Evolutionary conservation across 192 early-diverging fungal species (phyloP).

Genomic region (Coemansia reversa): DNA sequence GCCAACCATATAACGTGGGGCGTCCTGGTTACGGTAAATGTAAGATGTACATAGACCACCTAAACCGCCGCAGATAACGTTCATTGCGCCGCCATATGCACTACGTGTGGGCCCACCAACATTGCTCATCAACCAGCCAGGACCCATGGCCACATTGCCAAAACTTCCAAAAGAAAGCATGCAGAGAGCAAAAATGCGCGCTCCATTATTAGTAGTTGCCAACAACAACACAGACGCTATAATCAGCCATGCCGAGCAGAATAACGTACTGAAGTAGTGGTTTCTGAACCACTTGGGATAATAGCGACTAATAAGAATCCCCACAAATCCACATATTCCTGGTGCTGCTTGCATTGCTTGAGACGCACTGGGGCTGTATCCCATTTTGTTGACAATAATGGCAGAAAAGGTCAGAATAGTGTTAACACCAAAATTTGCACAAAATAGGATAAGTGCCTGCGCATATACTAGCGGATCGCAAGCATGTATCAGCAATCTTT

Average conservation of each 20-base stretch:
- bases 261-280: conserved; percentile 36
- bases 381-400: conserved; percentile 45
- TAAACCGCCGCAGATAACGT: conserved; percentile 40
- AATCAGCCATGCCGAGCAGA: conserved; percentile 37
- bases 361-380: conserved; percentile 28
- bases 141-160: conserved; percentile 45
- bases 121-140: conserved; percentile 51
- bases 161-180: conserved; percentile 44
- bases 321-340: conserved; percentile 44
- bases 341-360: conserved; percentile 49
- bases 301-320: conserved; percentile 29
- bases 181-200: conserved; percentile 45
- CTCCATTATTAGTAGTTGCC: conserved; percentile 40
- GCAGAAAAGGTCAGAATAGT: conserved; percentile 46
- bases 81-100: conserved; percentile 40
- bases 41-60: conserved; percentile 47
- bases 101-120: conserved; percentile 43
- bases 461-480: conserved; percentile 36
- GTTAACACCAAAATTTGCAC: conserved; percentile 48
- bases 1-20: conserved; percentile 43
- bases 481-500: conserved; percentile 16
- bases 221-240: conserved; percentile 30
- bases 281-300: conserved; percentile 34
- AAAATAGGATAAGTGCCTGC: conserved; percentile 39
- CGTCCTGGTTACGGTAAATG: conserved; percentile 47